Percentiles rank a stretch among this genome's conserved stretches.
Conservation (phyloP, 257 asterid genomes). For the Linderniella brevidens region DNA sequence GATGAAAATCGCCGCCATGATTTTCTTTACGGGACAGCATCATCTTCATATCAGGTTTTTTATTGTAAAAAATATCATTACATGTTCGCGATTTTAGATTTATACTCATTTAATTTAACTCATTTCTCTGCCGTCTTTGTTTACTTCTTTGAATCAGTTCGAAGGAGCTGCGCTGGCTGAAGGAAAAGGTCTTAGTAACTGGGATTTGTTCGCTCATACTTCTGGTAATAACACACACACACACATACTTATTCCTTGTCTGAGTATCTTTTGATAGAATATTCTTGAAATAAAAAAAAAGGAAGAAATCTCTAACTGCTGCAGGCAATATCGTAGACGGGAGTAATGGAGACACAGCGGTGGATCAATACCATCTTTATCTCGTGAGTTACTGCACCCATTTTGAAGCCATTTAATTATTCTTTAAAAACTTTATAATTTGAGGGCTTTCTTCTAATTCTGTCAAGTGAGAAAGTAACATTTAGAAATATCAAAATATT, state of each 20-base stretch:
- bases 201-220: slow-evolving; percentile 42
- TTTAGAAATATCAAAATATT: background rate
- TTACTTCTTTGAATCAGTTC: slow-evolving; percentile 15
- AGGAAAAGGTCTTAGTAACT: slow-evolving; percentile 47
- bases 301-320: background rate
- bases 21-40: too few species aligned
- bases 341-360: slow-evolving; percentile 41
- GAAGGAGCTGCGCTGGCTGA: slow-evolving; percentile 67
- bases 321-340: slow-evolving; percentile 38
- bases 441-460: too few species aligned
- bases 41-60: too few species aligned
- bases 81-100: too few species aligned
- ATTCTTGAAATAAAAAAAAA: background rate
- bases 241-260: background rate
- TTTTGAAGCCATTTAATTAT: background rate
- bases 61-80: too few species aligned
- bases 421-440: too few species aligned
- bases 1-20: too few species aligned
- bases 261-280: background rate
- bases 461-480: too few species aligned
- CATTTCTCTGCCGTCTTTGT: background rate
- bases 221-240: slow-evolving; percentile 16
- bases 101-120: too few species aligned
- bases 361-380: slow-evolving; percentile 67
- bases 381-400: slow-evolving; percentile 18